Conservation (phyloP, 257 asterid species). For the Eustoma russellianum region DNA sequence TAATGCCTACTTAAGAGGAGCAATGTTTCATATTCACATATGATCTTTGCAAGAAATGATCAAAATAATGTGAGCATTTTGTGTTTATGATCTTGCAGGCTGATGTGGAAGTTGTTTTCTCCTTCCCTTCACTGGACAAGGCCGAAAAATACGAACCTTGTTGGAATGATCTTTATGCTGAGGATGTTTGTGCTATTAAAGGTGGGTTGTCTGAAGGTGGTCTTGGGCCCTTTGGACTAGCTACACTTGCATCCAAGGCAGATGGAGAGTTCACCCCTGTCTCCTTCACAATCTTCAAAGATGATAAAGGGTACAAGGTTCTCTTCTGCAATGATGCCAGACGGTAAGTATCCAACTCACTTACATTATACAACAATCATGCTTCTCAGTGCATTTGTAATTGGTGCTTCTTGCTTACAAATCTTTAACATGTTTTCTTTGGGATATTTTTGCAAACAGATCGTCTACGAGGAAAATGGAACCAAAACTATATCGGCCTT, state of each 20-base stretch:
- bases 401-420: background rate
- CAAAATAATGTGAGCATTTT: no score
- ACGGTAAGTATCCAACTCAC: constrained; percentile 17
- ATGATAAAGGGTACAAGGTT: constrained; percentile 27
- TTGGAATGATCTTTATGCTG: constrained; percentile 45
- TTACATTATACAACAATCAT: no score
- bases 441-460: no score
- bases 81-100: constrained; percentile 24
- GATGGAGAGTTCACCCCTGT: constrained; percentile 62
- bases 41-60: background rate
- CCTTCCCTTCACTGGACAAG: constrained; percentile 43
- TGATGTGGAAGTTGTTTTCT: constrained; percentile 60
- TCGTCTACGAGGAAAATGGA: no score
- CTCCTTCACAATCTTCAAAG: constrained; percentile 59
- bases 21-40: background rate
- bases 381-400: background rate
- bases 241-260: constrained; percentile 52
- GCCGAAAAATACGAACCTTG: constrained; percentile 53
- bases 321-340: constrained; percentile 66
- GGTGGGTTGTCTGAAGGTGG: constrained; percentile 50
- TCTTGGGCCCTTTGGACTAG: constrained; percentile 68
- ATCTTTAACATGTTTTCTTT: constrained; percentile 41
- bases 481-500: constrained; percentile 31
- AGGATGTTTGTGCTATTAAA: constrained; percentile 38
- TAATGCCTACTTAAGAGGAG: no score